Evolutionary conservation across 768 basidiomycete species (phyloP).

Genomic region (Myochromella boudieri): DNA sequence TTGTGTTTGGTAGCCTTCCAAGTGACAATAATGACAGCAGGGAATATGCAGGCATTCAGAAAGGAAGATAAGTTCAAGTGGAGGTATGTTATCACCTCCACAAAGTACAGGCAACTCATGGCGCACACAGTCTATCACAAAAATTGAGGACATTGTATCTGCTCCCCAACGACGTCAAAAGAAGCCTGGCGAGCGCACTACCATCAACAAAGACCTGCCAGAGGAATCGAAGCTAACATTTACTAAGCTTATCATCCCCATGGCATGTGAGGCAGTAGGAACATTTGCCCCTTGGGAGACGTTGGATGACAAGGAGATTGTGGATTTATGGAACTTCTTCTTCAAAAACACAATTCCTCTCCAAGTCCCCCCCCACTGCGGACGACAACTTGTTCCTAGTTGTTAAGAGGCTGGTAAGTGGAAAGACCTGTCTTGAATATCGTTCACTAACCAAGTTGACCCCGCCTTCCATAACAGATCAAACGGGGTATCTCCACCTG

Average conservation of each 20-base stretch:
- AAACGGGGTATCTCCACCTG: slow-evolving; percentile 2
- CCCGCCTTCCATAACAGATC: background rate
- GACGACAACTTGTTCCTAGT: background rate
- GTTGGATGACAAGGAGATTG: background rate
- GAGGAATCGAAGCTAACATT: background rate
- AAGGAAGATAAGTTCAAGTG: background rate
- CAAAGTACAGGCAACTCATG: too few species aligned
- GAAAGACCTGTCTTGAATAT: background rate
- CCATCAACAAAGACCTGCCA: background rate
- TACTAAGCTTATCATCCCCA: background rate
- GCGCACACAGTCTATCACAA: slow-evolving; percentile 3
- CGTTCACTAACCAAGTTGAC: background rate
- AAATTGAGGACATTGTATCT: background rate
- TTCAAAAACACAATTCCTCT: background rate
- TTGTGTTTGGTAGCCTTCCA: background rate
- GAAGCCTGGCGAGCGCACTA: background rate
- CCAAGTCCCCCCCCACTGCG: background rate
- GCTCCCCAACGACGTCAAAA: background rate
- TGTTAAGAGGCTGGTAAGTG: background rate
- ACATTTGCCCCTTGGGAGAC: background rate
- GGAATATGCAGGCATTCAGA: background rate
- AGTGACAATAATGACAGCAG: background rate
- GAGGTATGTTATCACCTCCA: background rate
- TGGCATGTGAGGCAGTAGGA: background rate
- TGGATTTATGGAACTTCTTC: background rate